A percentile compares a stretch with the other conserved stretches of the same genome.
phyloP scores from a whole-genome alignment of 2,329 filamentous ascomycete genomes.

The Exserohilum rostratum region DNA sequence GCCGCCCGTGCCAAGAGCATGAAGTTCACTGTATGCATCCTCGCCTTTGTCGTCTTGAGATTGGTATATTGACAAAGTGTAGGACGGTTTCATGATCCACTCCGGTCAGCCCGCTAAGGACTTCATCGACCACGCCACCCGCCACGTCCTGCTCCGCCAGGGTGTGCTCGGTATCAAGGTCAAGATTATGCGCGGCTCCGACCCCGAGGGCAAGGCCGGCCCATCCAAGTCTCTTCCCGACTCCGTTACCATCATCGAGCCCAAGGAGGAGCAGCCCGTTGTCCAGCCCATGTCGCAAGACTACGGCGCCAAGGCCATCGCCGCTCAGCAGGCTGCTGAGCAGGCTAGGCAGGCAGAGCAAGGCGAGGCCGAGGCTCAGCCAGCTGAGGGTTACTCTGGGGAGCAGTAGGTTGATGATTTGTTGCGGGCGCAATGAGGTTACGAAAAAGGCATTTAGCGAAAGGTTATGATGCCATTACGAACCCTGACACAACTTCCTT shows the following conservation, averaged over 20 bases:
- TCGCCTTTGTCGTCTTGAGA: neutral
- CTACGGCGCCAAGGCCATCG: slow-evolving; percentile 90
- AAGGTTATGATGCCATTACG: slow-evolving; percentile 35
- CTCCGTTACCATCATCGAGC: slow-evolving; percentile 99
- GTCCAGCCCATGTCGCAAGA: slow-evolving; percentile 97
- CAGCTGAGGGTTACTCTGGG: slow-evolving; percentile 42
- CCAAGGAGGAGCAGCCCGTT: slow-evolving; percentile 97
- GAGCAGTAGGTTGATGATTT: slow-evolving; percentile 38
- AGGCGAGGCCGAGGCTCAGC: slow-evolving; percentile 57
- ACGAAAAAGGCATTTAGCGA: slow-evolving; percentile 37
- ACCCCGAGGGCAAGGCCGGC: slow-evolving; percentile 98
- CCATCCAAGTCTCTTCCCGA: slow-evolving; percentile 97
- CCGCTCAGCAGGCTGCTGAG: slow-evolving; percentile 70
- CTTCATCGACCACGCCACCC: slow-evolving; percentile 98
- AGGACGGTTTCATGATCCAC: slow-evolving; percentile 99
- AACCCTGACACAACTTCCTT: slow-evolving; percentile 38
- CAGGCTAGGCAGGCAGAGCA: slow-evolving; percentile 65
- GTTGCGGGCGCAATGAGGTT: slow-evolving; percentile 38
- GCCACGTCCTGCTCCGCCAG: slow-evolving; percentile 99
- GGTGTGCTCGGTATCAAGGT: slow-evolving; percentile 99
- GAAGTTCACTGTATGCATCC: slow-evolving; percentile 89
- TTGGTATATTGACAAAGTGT: slow-evolving; percentile 23
- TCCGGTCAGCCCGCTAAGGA: slow-evolving; percentile 99
- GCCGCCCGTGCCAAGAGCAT: slow-evolving; percentile 99
- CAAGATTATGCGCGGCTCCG: slow-evolving; percentile 99